phyloP scores from a whole-genome alignment of 805 yeast species.

The Zygosaccharomyces siamensis region DNA sequence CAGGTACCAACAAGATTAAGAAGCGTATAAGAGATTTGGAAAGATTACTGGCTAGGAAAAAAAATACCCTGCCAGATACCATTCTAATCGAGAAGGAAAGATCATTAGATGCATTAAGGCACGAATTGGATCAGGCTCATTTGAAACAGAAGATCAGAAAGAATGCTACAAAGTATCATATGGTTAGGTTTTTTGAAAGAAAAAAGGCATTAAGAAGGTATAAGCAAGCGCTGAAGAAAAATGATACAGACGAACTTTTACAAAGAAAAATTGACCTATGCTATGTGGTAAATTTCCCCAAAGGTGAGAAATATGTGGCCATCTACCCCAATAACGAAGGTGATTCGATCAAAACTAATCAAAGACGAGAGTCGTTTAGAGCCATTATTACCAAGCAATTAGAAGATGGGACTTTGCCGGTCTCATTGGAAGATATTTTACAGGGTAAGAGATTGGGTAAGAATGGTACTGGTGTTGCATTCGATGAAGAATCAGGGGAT shows the following conservation, averaged over 20 bases:
- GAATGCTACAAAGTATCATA: conserved; percentile 73
- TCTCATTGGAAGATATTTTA: conserved; percentile 46
- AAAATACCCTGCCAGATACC: conserved; percentile 58
- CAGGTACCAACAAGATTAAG: conserved; percentile 54
- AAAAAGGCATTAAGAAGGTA: conserved; percentile 76
- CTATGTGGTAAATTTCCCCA: conserved; percentile 74
- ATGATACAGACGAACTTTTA: conserved; percentile 33
- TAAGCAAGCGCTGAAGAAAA: conserved; percentile 41
- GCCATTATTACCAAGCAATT: conserved; percentile 49
- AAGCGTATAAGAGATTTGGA: conserved; percentile 85
- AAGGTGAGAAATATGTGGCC: conserved; percentile 71
- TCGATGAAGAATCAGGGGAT: conserved; percentile 13
- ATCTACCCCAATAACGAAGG: conserved; percentile 50
- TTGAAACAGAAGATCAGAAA: conserved; percentile 43
- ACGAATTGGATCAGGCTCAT: conserved; percentile 51
- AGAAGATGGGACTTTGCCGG: conserved; percentile 50
- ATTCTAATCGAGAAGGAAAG: conserved; percentile 69
- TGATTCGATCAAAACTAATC: conserved; percentile 41
- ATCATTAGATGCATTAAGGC: conserved; percentile 58
- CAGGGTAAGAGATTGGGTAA: conserved; percentile 33
- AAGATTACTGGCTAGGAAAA: conserved; percentile 53
- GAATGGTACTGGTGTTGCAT: conserved; percentile 24
- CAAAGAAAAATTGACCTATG: conserved; percentile 62
- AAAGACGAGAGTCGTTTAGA: conserved; percentile 44
- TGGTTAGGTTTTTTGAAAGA: conserved; percentile 87